Evolutionary conservation across 768 basidiomycete genomes (phyloP), one percentile per base, ranked within the genome.

Genomic region (Boletus pseudo-olivaceus): DNA sequence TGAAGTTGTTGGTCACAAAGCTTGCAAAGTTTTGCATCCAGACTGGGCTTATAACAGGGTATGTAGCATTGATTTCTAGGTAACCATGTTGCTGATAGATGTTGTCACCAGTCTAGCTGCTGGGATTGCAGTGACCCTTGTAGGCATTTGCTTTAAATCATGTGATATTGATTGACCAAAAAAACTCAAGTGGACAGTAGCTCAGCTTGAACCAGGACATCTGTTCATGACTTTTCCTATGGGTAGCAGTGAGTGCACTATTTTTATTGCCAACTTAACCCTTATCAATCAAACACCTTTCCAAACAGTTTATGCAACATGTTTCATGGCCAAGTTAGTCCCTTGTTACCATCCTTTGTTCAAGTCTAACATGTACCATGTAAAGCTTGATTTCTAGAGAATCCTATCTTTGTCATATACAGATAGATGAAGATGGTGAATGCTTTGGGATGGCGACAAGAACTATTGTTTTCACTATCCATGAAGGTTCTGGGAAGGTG

Each of bases 251-350:
- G n/a, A 59, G 67, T 54, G 5, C 8, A 44, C 17, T 41, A 5
- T 17, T 40, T 12, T 8, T 2, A 33, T 23, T 23, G 5, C 1
- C 29, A 34, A 29, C 0, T 32, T 43, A 9, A 15, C 2, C 3
- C 5, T n/a, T 32, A 38, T 11, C 8, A 4, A 39, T 23, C 23
- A 27, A 49, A 0, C 9, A n/a, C 53, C 26, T 7, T 3, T 12
- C 40, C 10, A 33, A 44, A 43, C 7, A 69, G 67, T 69, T 34
- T 69, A 69, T 58, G 62, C 65, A 29, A 20, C 23, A 40, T 69
- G 69, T 33, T 50, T 69, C 2, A 68, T 69, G 59, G 51, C 67
- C 19, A 69, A 69, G 67, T 69, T 12, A 48, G 67, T 52, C 6
- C 2, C 15, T 27, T 34, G 2, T 5, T 34, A 26, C 5, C 47